These are phyloP conservation scores for Massospora cicadina DNA, from an alignment of 371 early-diverging fungal species.

Conservation along the genomic window DNA sequence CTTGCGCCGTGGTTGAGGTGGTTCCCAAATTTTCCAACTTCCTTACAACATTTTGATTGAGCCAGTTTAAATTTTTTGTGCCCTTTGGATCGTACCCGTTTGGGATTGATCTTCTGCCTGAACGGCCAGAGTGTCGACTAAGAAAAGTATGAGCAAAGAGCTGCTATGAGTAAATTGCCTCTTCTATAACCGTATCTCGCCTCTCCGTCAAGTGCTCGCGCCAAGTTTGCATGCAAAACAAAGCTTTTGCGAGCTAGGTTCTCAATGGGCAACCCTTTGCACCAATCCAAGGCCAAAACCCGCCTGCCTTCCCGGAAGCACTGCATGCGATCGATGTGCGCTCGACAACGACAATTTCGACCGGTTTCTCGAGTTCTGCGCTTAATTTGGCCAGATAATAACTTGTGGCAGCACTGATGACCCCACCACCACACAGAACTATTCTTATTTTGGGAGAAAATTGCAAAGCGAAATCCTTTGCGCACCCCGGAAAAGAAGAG, in stretches of 20 bases:
- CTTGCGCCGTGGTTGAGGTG: constrained; percentile 33
- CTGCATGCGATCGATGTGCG: constrained; percentile 34
- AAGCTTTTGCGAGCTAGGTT: constrained; percentile 31
- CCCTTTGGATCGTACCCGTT: background rate
- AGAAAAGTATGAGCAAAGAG: background rate
- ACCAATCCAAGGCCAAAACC: constrained; percentile 47
- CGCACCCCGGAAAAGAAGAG: background rate
- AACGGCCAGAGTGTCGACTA: constrained; percentile 18
- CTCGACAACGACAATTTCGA: constrained; percentile 30
- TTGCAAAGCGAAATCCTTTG: background rate
- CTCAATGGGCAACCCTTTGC: constrained; percentile 25
- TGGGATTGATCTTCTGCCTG: constrained; percentile 13
- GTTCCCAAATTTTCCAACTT: constrained; percentile 27
- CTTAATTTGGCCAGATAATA: constrained; percentile 30
- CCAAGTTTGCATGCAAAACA: constrained; percentile 36
- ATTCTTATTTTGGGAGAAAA: constrained; percentile 10
- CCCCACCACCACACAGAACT: constrained; percentile 34
- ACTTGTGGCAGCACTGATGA: constrained; percentile 38
- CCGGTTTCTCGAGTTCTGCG: constrained; percentile 14
- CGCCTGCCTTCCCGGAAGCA: constrained; percentile 53
- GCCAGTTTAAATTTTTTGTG: constrained; percentile 20
- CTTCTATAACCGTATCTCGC: constrained; percentile 35
- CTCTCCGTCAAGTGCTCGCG: constrained; percentile 28
- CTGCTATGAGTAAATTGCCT: constrained; percentile 12
- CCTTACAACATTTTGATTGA: constrained; percentile 17